Percentiles rank a stretch among this genome's conserved stretches.
These are phyloP conservation scores for Skeletonema marinoi DNA, from an alignment of 108 stramenopile species.

Conservation along the genomic window DNA sequence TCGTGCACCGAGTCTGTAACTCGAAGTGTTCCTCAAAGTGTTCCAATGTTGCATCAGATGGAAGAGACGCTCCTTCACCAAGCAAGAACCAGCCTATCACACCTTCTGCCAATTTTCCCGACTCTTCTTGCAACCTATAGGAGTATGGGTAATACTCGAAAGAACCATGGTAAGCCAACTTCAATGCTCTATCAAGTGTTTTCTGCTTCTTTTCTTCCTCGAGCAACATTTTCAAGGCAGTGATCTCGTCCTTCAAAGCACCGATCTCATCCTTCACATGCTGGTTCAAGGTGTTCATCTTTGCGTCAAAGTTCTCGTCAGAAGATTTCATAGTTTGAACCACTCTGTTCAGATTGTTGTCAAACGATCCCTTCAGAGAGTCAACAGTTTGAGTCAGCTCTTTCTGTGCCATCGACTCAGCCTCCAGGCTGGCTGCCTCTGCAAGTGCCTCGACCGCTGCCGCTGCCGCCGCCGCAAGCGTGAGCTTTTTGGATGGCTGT, in stretches of 20 bases:
- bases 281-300: slow-evolving; percentile 28
- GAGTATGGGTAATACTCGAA: slow-evolving; percentile 11
- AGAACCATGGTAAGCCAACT: too few relatives aligned
- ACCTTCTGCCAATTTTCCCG: too few relatives aligned
- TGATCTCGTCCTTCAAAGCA: slow-evolving; percentile 8
- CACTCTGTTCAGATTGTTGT: slow-evolving; percentile 14
- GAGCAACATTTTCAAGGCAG: neutral
- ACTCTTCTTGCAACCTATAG: too few relatives aligned
- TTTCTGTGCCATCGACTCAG: slow-evolving; percentile 16
- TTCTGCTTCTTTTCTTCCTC: slow-evolving; percentile 15
- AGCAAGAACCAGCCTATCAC: too few relatives aligned
- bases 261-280: slow-evolving; percentile 6
- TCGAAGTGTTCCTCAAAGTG: too few relatives aligned
- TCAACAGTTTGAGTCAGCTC: slow-evolving; percentile 10
- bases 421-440: slow-evolving; percentile 27
- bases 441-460: slow-evolving; percentile 13
- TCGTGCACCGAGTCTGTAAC: too few relatives aligned
- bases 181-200: slow-evolving; percentile 4
- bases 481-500: neutral
- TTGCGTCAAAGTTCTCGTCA: slow-evolving; percentile 22
- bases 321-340: slow-evolving; percentile 23
- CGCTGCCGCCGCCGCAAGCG: slow-evolving; percentile 3
- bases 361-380: slow-evolving; percentile 21
- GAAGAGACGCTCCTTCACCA: too few relatives aligned
- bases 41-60: too few relatives aligned